phyloP scores from a whole-genome alignment of 192 early-diverging fungal genomes.

The Nowakowskiella sp. region DNA sequence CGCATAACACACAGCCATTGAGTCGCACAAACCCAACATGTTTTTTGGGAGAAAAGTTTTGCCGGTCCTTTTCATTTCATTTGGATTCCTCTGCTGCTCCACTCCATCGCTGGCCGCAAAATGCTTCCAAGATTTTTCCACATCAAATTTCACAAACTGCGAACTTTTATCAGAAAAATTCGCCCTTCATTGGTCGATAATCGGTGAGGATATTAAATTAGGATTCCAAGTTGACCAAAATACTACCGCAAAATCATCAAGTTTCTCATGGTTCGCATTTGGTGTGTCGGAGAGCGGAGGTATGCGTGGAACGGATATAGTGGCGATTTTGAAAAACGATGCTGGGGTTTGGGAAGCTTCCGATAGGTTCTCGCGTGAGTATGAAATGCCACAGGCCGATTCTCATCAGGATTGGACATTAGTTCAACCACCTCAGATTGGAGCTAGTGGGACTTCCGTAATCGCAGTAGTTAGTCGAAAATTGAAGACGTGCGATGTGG shows the following conservation, averaged over 20 bases:
- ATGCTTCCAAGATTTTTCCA: neutral
- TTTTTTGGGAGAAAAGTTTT: no score
- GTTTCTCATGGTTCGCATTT: conserved; percentile 5
- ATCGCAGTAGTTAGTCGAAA: conserved; percentile 1
- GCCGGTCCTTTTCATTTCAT: no score
- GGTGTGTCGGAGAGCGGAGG: conserved; percentile 8
- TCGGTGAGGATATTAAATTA: conserved; percentile 1
- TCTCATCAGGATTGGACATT: no score
- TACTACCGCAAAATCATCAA: no score
- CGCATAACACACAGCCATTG: no score
- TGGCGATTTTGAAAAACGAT: no score
- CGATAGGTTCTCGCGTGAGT: no score
- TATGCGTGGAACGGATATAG: conserved; percentile 6
- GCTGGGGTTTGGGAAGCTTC: no score
- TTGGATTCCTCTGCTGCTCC: no score
- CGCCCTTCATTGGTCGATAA: conserved; percentile 3
- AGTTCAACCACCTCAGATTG: neutral
- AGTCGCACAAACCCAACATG: no score
- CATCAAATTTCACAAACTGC: conserved; percentile 4
- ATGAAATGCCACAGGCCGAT: no score
- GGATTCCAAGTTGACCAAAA: conserved; percentile 2
- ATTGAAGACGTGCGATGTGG: neutral
- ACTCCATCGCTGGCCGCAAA: no score
- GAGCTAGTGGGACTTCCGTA: neutral
- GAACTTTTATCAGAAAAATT: neutral